Conservation (phyloP, 2,329 filamentous ascomycete genomes). For the Neopestalotiopsis sp. region DNA sequence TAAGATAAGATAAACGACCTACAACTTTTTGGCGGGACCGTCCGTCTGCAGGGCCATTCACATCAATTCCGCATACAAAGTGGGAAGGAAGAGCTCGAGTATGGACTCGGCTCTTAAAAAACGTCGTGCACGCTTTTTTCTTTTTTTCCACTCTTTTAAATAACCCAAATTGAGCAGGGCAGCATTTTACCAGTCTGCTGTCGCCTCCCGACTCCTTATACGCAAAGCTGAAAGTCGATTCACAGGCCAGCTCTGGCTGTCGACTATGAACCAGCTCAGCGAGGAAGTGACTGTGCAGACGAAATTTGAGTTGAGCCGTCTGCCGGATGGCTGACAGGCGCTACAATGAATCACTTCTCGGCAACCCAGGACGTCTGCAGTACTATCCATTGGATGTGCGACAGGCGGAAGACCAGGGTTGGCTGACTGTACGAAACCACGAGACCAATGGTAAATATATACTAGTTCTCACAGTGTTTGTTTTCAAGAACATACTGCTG, state of each 20-base stretch:
- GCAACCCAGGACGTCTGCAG: slow-evolving; percentile 23
- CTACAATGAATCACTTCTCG: slow-evolving; percentile 18
- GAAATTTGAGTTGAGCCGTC: slow-evolving; percentile 21
- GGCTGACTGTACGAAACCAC: slow-evolving; percentile 21
- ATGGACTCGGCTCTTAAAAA: slow-evolving; percentile 1
- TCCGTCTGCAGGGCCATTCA: background rate
- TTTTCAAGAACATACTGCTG: background rate
- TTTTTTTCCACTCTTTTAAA: background rate
- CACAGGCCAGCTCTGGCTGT: slow-evolving; percentile 3
- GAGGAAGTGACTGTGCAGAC: slow-evolving; percentile 11
- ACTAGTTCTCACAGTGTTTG: background rate
- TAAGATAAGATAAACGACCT: slow-evolving; percentile 26
- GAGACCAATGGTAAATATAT: slow-evolving; percentile 15
- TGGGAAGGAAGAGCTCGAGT: no score
- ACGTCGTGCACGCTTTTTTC: background rate
- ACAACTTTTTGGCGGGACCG: slow-evolving; percentile 18
- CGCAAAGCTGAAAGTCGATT: background rate
- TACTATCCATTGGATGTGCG: slow-evolving; percentile 15
- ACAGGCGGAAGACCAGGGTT: slow-evolving; percentile 22
- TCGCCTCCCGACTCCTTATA: background rate
- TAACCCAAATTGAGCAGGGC: background rate
- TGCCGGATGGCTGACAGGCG: slow-evolving; percentile 24
- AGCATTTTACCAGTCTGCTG: background rate
- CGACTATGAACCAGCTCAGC: slow-evolving; percentile 21
- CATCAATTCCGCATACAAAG: background rate